Base-by-base conservation (phyloP, 257 asterid species). In the Schizonepeta tenuifolia region DNA sequence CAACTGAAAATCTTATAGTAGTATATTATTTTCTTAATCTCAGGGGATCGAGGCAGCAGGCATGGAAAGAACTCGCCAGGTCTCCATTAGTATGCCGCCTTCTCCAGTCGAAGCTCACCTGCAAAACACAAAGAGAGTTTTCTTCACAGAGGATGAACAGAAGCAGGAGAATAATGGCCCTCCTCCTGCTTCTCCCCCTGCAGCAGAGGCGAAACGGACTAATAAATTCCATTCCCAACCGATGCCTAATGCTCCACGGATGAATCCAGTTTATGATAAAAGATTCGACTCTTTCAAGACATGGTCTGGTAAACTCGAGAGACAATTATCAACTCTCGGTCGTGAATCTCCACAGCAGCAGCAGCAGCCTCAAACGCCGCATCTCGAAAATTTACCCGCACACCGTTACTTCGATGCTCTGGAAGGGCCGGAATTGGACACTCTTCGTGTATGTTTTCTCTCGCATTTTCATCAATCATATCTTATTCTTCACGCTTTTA, bases 341-440 rank as follows among this genome's bases (percentile, higher is more conserved):
- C 43, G 43, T 12, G 36, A 82, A 58, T 74, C 72, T 5, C 17
- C 20, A n/a, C n/a, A n/a, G 10, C 75, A 65, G 9, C 90, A 89
- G 80, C 36, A 69, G 62, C 74, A 69, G 18, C 86, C 69, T 18
- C 61, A 65, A 50, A 6, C 21, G 2, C 79, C 77, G 5, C 91
- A 90, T 18, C 46, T 71, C 18, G 86, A 83, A 7, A 43, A 17
- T 70, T 33, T 90, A 17, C 85, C 88, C 0, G 92, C 79, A 0
- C 85, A 86, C 15, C 82, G 98, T 20, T 93, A 89, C 85, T 93
- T 87, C 53, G 97, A 87, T 79, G 98, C 98, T 26, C 73, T 93
- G 75, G 90, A 93, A 56, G 97, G 98, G 1, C 97, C 98, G 0
- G 98, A 93, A 65, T 47, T 93, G 43, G 98, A 90, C 26, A 89